These are phyloP conservation scores for Fusarium zealandicum DNA, from an alignment of 2,329 filamentous ascomycete species.

Conservation along the genomic window DNA sequence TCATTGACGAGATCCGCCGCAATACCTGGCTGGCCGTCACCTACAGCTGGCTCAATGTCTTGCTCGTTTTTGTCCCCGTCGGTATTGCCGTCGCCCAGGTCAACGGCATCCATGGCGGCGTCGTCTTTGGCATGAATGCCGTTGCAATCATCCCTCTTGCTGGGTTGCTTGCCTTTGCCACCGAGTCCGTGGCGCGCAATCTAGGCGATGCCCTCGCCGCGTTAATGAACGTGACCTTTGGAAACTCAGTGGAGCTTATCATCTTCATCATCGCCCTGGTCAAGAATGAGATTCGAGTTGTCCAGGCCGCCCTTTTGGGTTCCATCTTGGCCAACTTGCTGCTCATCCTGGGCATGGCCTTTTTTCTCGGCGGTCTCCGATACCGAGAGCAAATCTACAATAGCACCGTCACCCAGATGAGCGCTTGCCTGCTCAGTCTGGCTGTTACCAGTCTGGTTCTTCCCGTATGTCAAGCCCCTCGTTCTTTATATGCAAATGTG, in stretches of 20 bases:
- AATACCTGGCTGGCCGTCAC: slow-evolving; percentile 65
- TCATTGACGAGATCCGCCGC: slow-evolving; percentile 59
- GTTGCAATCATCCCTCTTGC: slow-evolving; percentile 79
- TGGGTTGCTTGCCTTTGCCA: slow-evolving; percentile 74
- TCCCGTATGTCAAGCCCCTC: slow-evolving; percentile 63
- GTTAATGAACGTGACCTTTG: slow-evolving; percentile 78
- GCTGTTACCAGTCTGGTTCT: slow-evolving; percentile 89
- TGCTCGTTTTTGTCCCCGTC: slow-evolving; percentile 79
- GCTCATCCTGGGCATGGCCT: slow-evolving; percentile 90
- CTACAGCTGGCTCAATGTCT: slow-evolving; percentile 79
- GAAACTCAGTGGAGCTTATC: slow-evolving; percentile 81
- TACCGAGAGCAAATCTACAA: slow-evolving; percentile 96
- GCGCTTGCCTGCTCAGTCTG: slow-evolving; percentile 87
- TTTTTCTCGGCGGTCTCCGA: slow-evolving; percentile 83
- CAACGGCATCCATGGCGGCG: slow-evolving; percentile 60
- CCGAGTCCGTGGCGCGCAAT: slow-evolving; percentile 75
- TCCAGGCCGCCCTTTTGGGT: slow-evolving; percentile 87
- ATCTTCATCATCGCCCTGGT: slow-evolving; percentile 82
- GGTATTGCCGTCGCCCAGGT: slow-evolving; percentile 72
- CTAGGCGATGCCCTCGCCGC: slow-evolving; percentile 78
- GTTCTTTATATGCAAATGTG: slow-evolving; percentile 47
- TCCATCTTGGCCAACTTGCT: slow-evolving; percentile 90
- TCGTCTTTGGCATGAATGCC: slow-evolving; percentile 77
- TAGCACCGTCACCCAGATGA: slow-evolving; percentile 95
- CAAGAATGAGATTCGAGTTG: slow-evolving; percentile 87